Percentiles rank a stretch among this genome's conserved stretches.
These are phyloP conservation scores for Oryza meyeriana DNA, from an alignment of 176 grass and related monocot species.

Conservation along the genomic window DNA sequence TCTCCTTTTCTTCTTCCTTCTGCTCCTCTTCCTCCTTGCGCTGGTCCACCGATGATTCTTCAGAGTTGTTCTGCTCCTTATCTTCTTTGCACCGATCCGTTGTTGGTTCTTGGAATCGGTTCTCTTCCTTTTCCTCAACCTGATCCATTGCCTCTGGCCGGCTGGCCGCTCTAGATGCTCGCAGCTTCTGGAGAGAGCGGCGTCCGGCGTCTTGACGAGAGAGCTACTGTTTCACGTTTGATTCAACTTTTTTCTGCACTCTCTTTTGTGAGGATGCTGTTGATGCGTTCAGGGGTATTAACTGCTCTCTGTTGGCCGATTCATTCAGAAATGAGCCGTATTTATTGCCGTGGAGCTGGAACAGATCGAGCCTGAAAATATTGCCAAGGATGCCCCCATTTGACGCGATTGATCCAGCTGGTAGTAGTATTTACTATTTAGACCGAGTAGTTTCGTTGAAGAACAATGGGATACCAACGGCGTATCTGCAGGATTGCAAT, in stretches of 20 bases:
- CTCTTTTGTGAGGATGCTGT: background rate
- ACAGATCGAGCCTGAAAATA: background rate
- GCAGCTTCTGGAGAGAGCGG: background rate
- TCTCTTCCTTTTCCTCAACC: background rate
- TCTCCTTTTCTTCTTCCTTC: background rate
- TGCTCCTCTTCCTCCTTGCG: background rate
- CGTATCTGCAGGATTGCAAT: background rate
- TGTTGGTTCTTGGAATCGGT: background rate
- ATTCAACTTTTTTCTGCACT: constrained; percentile 12
- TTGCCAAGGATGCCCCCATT: constrained; percentile 5
- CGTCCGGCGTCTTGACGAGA: background rate
- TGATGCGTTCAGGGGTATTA: constrained; percentile 22
- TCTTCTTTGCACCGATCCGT: background rate
- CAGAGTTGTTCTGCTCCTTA: background rate
- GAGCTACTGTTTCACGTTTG: background rate
- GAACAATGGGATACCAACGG: background rate
- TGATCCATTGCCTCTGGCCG: background rate
- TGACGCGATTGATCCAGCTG: background rate
- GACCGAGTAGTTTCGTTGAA: background rate
- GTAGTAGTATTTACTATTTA: background rate
- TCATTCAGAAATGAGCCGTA: background rate
- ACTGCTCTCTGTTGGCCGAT: constrained; percentile 16
- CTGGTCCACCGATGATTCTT: background rate
- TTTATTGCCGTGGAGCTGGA: constrained; percentile 24
- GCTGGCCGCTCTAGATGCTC: constrained; percentile 16